Evolutionary conservation across 1,139 yeast genomes (phyloP), one percentile per base, ranked within the genome.

Genomic region (Meyerozyma guilliermondii): DNA sequence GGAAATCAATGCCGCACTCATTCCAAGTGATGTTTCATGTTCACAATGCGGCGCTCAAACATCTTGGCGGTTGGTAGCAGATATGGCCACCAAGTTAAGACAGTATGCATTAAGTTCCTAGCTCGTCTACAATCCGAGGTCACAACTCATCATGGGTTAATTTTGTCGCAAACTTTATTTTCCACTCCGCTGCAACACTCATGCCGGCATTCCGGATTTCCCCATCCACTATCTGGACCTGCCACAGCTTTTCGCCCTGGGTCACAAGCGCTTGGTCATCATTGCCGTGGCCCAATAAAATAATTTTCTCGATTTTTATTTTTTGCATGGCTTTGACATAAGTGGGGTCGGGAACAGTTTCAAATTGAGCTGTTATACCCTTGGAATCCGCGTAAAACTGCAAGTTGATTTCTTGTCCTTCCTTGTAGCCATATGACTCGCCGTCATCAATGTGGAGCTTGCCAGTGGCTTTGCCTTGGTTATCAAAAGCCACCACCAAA

Each of bases 131-230:
- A 7, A 38, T 38, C 22, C 22, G 34, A 17, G 26, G 11, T 44
- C 46, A 61, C 42, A 64, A 52, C 43, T 65, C 70, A 49, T 65
- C 69, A 48, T 63, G 68, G n/a, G 45, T 51, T 11, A 46, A 20
- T 5, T 39, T 38, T 38, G n/a, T 20, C 11, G 6, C 28, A 38
- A 55, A 43, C 17, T 46, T 42, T 36, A 80, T 60, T 11, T 49
- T 55, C 87, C 88, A 86, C 33, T 65, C 63, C n/a, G 63, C 46
- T 43, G 72, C 72, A 39, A 84, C 59, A 9, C 56, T 49, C 39
- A 85, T 66, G 11, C 59, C 56, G 8, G 94, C 89, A 50, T 80
- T 78, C 46, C 80, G 70, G 20, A 86, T 68, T 36, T 58, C 57
- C 17, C 60, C 55, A 9, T 48, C 53, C 3, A 41, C 47, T n/a